A percentile compares a stretch with the other conserved stretches of the same genome.
Conservation (phyloP, 208 protist genomes). For the Wallacemonas collosoma region DNA sequence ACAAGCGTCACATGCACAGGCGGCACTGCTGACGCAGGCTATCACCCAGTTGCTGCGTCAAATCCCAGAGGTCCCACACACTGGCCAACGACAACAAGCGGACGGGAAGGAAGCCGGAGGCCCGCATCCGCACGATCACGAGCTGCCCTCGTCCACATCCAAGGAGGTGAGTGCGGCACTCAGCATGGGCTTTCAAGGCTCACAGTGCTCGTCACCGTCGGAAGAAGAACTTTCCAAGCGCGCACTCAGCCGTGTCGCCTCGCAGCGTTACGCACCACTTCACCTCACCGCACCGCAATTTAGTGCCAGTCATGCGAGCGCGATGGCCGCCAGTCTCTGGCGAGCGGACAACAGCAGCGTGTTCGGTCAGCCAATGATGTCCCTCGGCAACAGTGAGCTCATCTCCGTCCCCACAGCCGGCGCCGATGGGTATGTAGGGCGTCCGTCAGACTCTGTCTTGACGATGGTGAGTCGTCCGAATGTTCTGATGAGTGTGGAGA, state of each 20-base stretch:
- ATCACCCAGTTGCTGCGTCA: not conserved
- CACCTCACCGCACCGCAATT: constrained; percentile 17
- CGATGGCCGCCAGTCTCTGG: not conserved
- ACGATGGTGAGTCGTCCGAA: constrained; percentile 2
- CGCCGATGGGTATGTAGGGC: not conserved
- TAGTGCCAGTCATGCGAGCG: not conserved
- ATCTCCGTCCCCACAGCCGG: not conserved
- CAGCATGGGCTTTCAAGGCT: constrained; percentile 33
- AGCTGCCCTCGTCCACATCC: not conserved
- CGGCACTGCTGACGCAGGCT: not conserved
- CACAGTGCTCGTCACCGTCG: constrained; percentile 24
- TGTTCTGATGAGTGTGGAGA: not conserved
- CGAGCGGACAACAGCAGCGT: not conserved
- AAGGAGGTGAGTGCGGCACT: constrained; percentile 11
- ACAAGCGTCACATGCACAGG: constrained; percentile 1
- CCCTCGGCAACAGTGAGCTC: not conserved
- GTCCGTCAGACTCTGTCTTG: constrained; percentile 1
- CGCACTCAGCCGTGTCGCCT: constrained; percentile 31
- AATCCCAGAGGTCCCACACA: too few relatives aligned
- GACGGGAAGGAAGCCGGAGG: not conserved
- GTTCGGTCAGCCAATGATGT: not conserved
- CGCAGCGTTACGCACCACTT: constrained; percentile 39
- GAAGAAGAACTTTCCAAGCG: constrained; percentile 17
- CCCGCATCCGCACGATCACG: too few relatives aligned
- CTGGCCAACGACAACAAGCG: too few relatives aligned